These are phyloP conservation scores for Xylariaceae sp. DNA, from an alignment of 2,329 filamentous ascomycete species.

Conservation along the genomic window DNA sequence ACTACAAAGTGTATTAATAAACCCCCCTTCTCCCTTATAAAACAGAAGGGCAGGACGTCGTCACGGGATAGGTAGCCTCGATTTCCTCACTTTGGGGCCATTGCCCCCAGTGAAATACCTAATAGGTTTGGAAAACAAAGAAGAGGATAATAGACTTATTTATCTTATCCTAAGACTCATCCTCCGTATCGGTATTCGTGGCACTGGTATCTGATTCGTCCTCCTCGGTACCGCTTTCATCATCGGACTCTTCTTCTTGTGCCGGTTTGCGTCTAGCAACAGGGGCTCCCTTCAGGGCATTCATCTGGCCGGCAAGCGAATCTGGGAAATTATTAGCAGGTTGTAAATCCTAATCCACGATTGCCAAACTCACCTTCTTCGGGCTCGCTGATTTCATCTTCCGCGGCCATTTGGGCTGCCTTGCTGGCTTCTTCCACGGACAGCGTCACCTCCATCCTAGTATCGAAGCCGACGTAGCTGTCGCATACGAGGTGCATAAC, in stretches of 20 bases:
- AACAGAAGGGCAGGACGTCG: not conserved
- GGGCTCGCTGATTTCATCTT: constrained; percentile 96
- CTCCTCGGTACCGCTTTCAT: constrained; percentile 80
- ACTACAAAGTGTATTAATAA: constrained; percentile 8
- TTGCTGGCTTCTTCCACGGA: constrained; percentile 85
- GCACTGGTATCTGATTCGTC: constrained; percentile 63
- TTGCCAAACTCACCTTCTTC: constrained; percentile 74
- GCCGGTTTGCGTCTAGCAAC: constrained; percentile 51
- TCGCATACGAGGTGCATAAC: constrained; percentile 92
- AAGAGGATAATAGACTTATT: not conserved
- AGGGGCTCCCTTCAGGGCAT: constrained; percentile 70
- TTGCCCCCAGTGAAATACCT: not conserved
- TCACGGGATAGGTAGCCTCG: not conserved
- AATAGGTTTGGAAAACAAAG: not conserved
- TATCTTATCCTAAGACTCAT: constrained; percentile 48
- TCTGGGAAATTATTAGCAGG: constrained; percentile 28
- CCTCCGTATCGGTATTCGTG: constrained; percentile 65
- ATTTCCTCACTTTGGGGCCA: not conserved
- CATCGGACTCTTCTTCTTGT: constrained; percentile 59
- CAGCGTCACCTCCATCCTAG: constrained; percentile 83
- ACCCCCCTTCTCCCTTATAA: constrained; percentile 1
- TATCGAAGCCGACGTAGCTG: constrained; percentile 91
- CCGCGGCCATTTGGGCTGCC: constrained; percentile 71
- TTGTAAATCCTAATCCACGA: not conserved
- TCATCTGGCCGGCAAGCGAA: constrained; percentile 79